Evolutionary conservation across 2,329 filamentous ascomycete genomes (phyloP), one percentile per base, ranked within the genome.

Genomic region (Lachnellula hyalina): DNA sequence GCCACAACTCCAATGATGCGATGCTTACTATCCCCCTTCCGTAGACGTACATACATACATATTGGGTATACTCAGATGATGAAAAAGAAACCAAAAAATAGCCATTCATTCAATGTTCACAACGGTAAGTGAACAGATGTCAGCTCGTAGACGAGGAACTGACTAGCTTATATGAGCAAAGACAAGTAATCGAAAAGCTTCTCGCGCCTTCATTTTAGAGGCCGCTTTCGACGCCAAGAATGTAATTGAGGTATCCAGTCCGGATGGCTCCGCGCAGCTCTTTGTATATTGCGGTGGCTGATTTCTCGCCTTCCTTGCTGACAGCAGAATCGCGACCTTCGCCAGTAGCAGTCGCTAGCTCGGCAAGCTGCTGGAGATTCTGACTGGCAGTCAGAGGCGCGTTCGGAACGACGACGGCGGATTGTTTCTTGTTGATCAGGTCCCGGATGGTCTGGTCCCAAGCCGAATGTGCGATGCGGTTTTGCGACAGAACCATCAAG

Each of bases 401-500:
- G 40, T 54, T 61, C 28, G 61, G 44, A 8, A 19, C 45, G 11
- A 19, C 45, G 21, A 46, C 5, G 28, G 34, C n/a, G 28, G 50
- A 47, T 42, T 55, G 50, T 25, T 55, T 51, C 49, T 47, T 55
- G 12, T 52, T 59, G 40, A 87, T 78, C 57, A 77, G 71, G 44
- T 79, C 75, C 54, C 77, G 72, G 17, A 84, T 75, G 19, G 76
- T 75, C 6, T 72, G 72, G 58, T 86, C 83, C 83, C 84, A 87
- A 3, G 77, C 77, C 54, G 70, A 74, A 40, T 67, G 77, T 60
- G 67, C 77, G 55, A 73, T 73, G 58, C 69, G 77, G 63, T 75
- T 77, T 35, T 86, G 80, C 5, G 80, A 67, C 32, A 89, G 74
- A 23, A 81, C 76, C 57, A 75, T 77, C 23, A 86, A 74, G 7